phyloP scores from a whole-genome alignment of 2,329 filamentous ascomycete species.

The Orbilia blumenaviensis region DNA sequence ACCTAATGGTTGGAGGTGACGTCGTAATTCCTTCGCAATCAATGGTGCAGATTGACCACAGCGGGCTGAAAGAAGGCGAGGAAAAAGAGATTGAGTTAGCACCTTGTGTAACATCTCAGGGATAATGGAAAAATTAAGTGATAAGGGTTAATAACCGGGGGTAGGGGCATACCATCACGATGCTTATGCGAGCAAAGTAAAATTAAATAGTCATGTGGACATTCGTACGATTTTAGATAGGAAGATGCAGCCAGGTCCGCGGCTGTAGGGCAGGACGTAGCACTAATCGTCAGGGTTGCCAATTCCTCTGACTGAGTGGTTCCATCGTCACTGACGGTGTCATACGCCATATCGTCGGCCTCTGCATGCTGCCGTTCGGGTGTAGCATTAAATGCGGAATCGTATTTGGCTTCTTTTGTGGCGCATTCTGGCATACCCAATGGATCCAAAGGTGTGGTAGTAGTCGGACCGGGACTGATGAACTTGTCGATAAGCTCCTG shows the following conservation, averaged over 20 bases:
- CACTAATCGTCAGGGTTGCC: conserved; percentile 54
- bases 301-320: conserved; percentile 6
- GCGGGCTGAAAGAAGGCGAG: conserved; percentile 66
- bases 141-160: neutral
- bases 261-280: conserved; percentile 58
- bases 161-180: conserved; percentile 69
- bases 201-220: conserved; percentile 84
- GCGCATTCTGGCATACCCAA: neutral
- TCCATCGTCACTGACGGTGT: neutral
- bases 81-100: neutral
- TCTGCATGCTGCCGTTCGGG: neutral
- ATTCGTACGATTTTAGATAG: conserved; percentile 70
- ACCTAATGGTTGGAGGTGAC: conserved; percentile 83
- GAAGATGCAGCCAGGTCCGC: conserved; percentile 57
- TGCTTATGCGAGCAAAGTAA: conserved; percentile 93
- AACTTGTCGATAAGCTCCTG: conserved; percentile 75
- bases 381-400: neutral
- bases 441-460: conserved; percentile 68
- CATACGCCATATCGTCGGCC: neutral
- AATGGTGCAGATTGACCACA: conserved; percentile 94
- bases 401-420: conserved; percentile 4
- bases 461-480: conserved; percentile 78
- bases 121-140: neutral
- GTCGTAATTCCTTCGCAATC: conserved; percentile 85
- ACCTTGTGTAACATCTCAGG: neutral